Base-by-base conservation (phyloP, 257 asterid genomes). In the Apocynum venetum region DNA sequence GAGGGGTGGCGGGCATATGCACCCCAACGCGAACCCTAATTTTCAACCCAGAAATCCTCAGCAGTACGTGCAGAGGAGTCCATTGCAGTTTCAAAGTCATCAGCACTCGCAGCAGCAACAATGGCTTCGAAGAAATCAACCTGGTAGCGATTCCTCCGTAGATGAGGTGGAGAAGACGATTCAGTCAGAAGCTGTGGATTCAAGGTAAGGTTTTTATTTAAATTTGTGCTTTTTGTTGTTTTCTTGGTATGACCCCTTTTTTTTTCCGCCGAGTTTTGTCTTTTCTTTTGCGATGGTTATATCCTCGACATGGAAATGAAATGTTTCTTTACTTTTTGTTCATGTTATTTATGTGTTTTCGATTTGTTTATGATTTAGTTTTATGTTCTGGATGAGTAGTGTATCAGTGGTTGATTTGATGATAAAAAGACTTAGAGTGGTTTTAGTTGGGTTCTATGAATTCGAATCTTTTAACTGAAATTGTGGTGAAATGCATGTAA, bases 151-250 rank as follows among this genome's bases (percentile, higher is more conserved):
- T 82, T 82, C 93, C 11, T 61, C 85, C 52, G 82, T 83, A 40
- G 93, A 91, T 1, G 97, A 94, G 89, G 95, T 94, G 55, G 97
- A 92, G 77, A 94, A 91, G 88, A 92, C 95, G 47, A 89, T 94
- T 4, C 97, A 94, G 78, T 88, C 97, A 20, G 97, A 89, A 87
- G 91, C 93, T 60, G 87, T 80, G 43, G 97, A 92, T 85, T 91
- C 95, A 49, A 89, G 98, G 98, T 90, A 70, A 67, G 6, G 3
- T 79, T 55, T 81, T 2, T 11, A 36, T 52, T 3, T 67, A 11
- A 44, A 38, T 60, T 47, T 31, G 38, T 17, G 40, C 31, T 61
- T 31, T 53, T 69, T 53, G 6, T 3, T 67, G n/a, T 43, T 60
- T 72, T 25, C 31, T 52, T 14, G 52, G 61, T 55, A 9, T 41